phyloP scores from a whole-genome alignment of 345 rosid species.

The Acer negundo region DNA sequence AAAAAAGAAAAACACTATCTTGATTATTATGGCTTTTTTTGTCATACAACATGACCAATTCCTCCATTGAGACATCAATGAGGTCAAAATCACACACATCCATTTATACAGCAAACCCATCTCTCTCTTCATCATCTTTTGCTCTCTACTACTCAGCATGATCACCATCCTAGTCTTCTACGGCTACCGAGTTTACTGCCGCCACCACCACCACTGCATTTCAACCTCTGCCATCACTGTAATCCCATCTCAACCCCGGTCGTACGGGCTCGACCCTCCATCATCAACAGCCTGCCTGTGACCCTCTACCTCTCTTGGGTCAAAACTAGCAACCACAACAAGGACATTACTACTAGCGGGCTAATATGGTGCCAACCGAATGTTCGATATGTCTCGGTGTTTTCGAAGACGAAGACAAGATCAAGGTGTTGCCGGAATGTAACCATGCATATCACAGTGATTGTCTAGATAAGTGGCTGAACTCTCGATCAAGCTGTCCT shows the following conservation, averaged over 20 bases:
- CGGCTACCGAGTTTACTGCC: neutral
- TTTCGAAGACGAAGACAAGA: slow-evolving; percentile 6
- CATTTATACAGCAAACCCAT: slow-evolving; percentile 6
- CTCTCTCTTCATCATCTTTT: slow-evolving; percentile 11
- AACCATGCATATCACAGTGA: slow-evolving; percentile 14
- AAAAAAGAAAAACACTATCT: neutral
- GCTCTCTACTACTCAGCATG: neutral
- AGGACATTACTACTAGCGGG: neutral
- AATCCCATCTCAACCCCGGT: neutral
- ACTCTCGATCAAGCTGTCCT: slow-evolving; percentile 12
- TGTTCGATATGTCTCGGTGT: slow-evolving; percentile 12
- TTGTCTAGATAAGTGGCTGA: slow-evolving; percentile 21
- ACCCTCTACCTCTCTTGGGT: slow-evolving; percentile 3
- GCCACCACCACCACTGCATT: neutral
- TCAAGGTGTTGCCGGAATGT: slow-evolving; percentile 14
- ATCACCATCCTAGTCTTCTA: slow-evolving; percentile 11
- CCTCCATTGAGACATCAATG: slow-evolving; percentile 18
- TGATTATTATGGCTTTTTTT: neutral
- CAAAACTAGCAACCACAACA: neutral
- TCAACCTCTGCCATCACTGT: neutral
- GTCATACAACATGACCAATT: neutral
- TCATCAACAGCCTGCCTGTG: slow-evolving; percentile 25
- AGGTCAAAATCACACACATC: neutral
- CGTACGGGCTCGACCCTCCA: slow-evolving; percentile 15
- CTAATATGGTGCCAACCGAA: neutral